Evolutionary conservation across 1,139 yeast species (phyloP).

Genomic region (Nadsonia starkeyi-henricii): DNA sequence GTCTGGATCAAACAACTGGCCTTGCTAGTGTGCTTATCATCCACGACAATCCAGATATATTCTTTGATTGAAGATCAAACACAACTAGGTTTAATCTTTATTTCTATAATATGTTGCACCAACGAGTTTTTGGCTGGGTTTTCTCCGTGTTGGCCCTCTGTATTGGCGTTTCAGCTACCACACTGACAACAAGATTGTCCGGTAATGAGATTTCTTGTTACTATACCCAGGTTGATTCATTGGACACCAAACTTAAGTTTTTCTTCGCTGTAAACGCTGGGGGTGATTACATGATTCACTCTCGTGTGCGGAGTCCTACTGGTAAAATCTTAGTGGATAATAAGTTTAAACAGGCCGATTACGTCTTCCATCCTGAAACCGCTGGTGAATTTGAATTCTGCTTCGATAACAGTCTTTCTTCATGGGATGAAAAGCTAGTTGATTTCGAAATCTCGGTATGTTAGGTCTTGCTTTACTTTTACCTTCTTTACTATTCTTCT

Average conservation of each 20-base stretch:
- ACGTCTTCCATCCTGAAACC: slow-evolving; percentile 45
- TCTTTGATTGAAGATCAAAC: too few relatives aligned
- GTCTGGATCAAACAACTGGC: too few relatives aligned
- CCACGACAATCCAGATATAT: too few relatives aligned
- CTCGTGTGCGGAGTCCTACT: slow-evolving; percentile 48
- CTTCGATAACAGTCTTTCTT: slow-evolving; percentile 61
- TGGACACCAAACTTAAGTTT: neutral
- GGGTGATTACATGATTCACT: slow-evolving; percentile 62
- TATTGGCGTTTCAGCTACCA: neutral
- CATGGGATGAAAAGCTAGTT: slow-evolving; percentile 64
- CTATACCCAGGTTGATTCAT: neutral
- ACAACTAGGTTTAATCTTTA: too few relatives aligned
- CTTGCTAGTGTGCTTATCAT: too few relatives aligned
- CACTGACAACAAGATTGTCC: neutral
- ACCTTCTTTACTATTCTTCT: too few relatives aligned
- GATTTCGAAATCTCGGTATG: slow-evolving; percentile 46
- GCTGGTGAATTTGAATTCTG: slow-evolving; percentile 76
- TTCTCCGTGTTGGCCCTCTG: neutral
- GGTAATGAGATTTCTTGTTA: neutral
- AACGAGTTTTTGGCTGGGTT: neutral
- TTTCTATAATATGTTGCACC: neutral
- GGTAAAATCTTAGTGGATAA: slow-evolving; percentile 39
- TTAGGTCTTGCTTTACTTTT: neutral
- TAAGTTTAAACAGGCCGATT: slow-evolving; percentile 68
- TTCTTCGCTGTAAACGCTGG: slow-evolving; percentile 43